A percentile compares a stretch with the other conserved stretches of the same genome.
These are phyloP conservation scores for Pyrenophora teres DNA, from an alignment of 2,329 filamentous ascomycete species.

Conservation along the genomic window DNA sequence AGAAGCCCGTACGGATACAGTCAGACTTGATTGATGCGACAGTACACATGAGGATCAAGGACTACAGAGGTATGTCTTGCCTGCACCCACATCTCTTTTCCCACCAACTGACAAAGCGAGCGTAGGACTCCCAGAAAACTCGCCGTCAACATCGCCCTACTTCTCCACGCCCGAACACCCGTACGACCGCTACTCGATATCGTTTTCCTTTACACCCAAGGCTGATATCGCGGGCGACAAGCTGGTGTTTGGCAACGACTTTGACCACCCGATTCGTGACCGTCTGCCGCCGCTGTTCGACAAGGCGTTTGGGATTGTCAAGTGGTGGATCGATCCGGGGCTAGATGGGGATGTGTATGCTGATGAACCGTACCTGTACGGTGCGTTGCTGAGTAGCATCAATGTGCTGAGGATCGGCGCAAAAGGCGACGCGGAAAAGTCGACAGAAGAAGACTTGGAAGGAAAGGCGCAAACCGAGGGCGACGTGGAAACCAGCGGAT, in stretches of 20 bases:
- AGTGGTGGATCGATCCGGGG: constrained; percentile 89
- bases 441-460: constrained; percentile 48
- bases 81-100: neutral
- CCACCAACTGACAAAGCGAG: neutral
- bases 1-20: constrained; percentile 65
- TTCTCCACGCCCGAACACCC: constrained; percentile 73
- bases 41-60: constrained; percentile 75
- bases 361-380: constrained; percentile 84
- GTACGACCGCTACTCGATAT: constrained; percentile 83
- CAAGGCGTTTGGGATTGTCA: constrained; percentile 81
- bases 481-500: constrained; percentile 30
- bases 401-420: constrained; percentile 73
- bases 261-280: constrained; percentile 87
- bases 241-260: constrained; percentile 93
- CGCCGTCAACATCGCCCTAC: constrained; percentile 74
- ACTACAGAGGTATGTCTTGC: constrained; percentile 54
- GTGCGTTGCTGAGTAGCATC: constrained; percentile 77
- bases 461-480: constrained; percentile 52
- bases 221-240: constrained; percentile 67
- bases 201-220: constrained; percentile 78
- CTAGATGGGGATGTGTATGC: constrained; percentile 89
- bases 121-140: constrained; percentile 73
- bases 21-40: constrained; percentile 67
- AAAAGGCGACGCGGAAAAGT: constrained; percentile 21
- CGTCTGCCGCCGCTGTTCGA: constrained; percentile 84